Base-by-base conservation (phyloP, 2,329 filamentous ascomycete species). In the Arthrobotrys iridis region DNA sequence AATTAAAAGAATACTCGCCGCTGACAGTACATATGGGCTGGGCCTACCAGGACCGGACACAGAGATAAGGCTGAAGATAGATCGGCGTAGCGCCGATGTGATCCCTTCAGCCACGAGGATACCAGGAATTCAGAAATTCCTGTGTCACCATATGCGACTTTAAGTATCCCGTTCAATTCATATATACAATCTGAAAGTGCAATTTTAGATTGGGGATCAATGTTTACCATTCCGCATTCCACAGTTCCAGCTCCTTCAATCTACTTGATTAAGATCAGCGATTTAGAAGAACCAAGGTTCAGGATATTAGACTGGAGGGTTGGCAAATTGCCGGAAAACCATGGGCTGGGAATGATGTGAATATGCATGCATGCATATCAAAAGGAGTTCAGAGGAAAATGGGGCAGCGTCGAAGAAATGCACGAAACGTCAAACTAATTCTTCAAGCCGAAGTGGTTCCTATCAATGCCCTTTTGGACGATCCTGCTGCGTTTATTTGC, bases 31-130 rank as follows among this genome's bases (percentile, higher is more conserved):
- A n/a, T n/a, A n/a, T n/a, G n/a, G n/a, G n/a, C n/a, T n/a, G n/a
- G n/a, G n/a, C n/a, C n/a, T n/a, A n/a, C n/a, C n/a, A n/a, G n/a
- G n/a, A n/a, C n/a, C n/a, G n/a, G n/a, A n/a, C n/a, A n/a, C n/a
- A n/a, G n/a, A 37, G 48, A 55, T 55, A 55, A 55, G 48, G 48
- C 48, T 55, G 48, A 55, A 35, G 30, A 55, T 55, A 22, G 48
- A 22, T 55, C 18, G 15, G 30, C 48, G 22, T 35, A 37, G 10
- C 28, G 48, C 48, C 22, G 15, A 11, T 55, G 48, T 18, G 48
- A 55, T 55, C 30, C 18, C 30, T 55, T 37, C 8, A 10, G 48
- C 48, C 48, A 55, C 48, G 48, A 55, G 48, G 48, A 50, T 15
- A 50, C 24, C 15, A 22, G 48, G 28, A 37, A 30, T 11, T 37